phyloP scores from a whole-genome alignment of 129 eudicot species.

The Flaveria bidentis region DNA sequence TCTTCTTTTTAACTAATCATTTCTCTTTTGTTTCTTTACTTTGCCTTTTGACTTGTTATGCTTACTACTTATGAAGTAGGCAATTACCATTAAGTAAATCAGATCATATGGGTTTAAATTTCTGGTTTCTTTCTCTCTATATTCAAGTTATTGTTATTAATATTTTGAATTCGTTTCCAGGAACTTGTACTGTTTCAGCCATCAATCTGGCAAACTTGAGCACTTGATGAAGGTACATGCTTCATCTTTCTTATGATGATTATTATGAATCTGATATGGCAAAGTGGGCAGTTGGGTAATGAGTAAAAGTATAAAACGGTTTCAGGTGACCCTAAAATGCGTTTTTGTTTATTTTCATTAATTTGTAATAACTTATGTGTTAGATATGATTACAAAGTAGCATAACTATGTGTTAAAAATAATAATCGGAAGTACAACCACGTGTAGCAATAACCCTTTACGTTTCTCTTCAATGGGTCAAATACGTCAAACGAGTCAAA shows the following conservation, averaged over 20 bases:
- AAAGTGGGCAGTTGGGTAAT: neutral
- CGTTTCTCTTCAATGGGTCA: neutral
- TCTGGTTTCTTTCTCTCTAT: constrained; percentile 1
- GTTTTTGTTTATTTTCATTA: neutral
- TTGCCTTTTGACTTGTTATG: neutral
- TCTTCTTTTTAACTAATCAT: neutral
- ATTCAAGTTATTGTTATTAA: constrained; percentile 2
- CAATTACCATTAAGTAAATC: neutral
- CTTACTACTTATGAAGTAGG: neutral
- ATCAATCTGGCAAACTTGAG: constrained; percentile 92
- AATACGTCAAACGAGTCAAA: neutral
- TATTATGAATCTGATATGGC: neutral
- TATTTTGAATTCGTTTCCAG: constrained; percentile 37
- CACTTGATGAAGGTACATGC: constrained; percentile 85
- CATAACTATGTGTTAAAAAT: neutral
- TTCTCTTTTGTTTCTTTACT: neutral
- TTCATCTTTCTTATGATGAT: constrained; percentile 1
- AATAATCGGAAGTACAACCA: neutral
- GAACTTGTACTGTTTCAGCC: constrained; percentile 90
- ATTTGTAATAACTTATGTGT: neutral
- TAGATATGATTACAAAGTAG: neutral
- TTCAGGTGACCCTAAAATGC: neutral
- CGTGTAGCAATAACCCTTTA: neutral
- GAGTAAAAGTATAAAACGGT: neutral
- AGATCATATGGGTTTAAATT: neutral